These are phyloP conservation scores for Pseudogymnoascus sp. DNA, from an alignment of 2,329 filamentous ascomycete genomes.

Conservation along the genomic window DNA sequence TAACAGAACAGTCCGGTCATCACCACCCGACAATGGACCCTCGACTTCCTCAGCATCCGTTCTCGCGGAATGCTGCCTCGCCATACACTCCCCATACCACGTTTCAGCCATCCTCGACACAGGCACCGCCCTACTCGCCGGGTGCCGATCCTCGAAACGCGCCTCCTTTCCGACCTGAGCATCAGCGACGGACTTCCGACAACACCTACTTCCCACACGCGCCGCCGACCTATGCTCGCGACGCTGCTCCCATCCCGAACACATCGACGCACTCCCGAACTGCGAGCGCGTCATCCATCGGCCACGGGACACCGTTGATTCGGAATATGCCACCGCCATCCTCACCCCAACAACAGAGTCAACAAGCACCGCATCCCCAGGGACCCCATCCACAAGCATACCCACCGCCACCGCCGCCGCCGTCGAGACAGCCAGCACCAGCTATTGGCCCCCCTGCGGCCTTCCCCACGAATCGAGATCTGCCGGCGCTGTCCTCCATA, in stretches of 20 bases:
- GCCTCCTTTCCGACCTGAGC: slow-evolving; percentile 23
- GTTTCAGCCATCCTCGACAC: slow-evolving; percentile 23
- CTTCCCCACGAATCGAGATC: slow-evolving; percentile 44
- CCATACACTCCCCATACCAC: slow-evolving; percentile 24
- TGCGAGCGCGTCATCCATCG: slow-evolving; percentile 26
- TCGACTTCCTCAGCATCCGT: slow-evolving; percentile 25
- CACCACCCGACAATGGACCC: slow-evolving; percentile 25
- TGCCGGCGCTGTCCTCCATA: slow-evolving; percentile 40
- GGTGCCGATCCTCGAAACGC: slow-evolving; percentile 24
- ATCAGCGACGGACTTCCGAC: slow-evolving; percentile 28
- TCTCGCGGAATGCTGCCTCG: slow-evolving; percentile 25
- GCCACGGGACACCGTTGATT: slow-evolving; percentile 24
- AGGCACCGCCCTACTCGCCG: slow-evolving; percentile 20
- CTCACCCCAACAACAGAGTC: slow-evolving; percentile 37
- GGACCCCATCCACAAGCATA: slow-evolving; percentile 28
- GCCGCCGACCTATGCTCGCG: slow-evolving; percentile 23
- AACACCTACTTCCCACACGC: slow-evolving; percentile 23
- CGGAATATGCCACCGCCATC: slow-evolving; percentile 40
- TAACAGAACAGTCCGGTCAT: background rate
- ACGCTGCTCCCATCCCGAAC: slow-evolving; percentile 21
- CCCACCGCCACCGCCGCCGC: slow-evolving; percentile 17
- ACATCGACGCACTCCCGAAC: slow-evolving; percentile 23
- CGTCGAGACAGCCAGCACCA: slow-evolving; percentile 34
- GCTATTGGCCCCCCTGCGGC: slow-evolving; percentile 31
- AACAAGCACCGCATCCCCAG: slow-evolving; percentile 33